Base-by-base conservation (phyloP, 805 yeast species). In the Starmerella riodocensis region DNA sequence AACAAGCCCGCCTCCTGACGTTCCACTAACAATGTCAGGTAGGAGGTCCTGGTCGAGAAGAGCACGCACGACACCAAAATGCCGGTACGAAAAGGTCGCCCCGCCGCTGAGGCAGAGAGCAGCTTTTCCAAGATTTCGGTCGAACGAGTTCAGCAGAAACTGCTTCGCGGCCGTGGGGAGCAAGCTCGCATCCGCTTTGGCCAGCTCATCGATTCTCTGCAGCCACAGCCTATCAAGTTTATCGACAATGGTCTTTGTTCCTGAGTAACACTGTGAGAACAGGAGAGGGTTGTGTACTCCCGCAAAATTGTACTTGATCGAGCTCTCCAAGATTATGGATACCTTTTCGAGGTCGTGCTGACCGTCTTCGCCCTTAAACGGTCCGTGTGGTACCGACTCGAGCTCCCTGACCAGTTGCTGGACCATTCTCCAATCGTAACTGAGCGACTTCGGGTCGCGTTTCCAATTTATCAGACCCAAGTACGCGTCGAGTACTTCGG, bases 91-190 rank as follows among this genome's bases (percentile, higher is more conserved):
- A 56, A 80, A 81, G 23, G 80, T 71, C 1, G 85, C 93, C 19
- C 91, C 93, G 3, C 93, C 91, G 40, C 79, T 71, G 21, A 80
- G 62, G 46, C 83, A 75, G 13, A 80, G 60, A 0, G 88, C 85
- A 0, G 84, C 65, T 42, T 70, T 71, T 7, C 93, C 93, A 53
- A 70, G 76, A 53, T 78, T 78, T 52, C 71, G 70, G 57, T 68
- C 69, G 21, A 76, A 64, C 8, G 69, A 66, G 37, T 68, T 65
- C 61, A 80, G 77, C 42, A 79, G 68, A 6, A 59, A 54, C 17
- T 66, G 59, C 53, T 76, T 78, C 1, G 64, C 56, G 0, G 55
- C 60, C 2, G 52, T 37, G 2, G 69, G 47, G 0, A 77, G 54
- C 1, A 55, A 42, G 0, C 52, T 48, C 12, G 34, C 39, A 16